Base-by-base conservation (phyloP, 2,329 filamentous ascomycete genomes). In the Aspergillus chevalieri region DNA sequence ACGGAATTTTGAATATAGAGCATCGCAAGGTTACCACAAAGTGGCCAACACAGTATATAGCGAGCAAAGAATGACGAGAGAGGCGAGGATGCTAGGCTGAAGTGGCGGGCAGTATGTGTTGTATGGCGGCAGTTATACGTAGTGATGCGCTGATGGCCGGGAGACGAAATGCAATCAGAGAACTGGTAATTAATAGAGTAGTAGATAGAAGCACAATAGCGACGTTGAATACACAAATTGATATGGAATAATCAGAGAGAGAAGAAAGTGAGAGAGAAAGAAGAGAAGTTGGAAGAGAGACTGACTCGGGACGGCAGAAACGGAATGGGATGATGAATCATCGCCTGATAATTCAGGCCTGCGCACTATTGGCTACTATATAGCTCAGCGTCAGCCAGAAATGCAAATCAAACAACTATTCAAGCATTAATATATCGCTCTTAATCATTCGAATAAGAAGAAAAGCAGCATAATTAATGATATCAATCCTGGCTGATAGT, bases 1-100 rank as follows among this genome's bases (percentile, higher is more conserved):
- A 50, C 38, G 50, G 46, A 46, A 49, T 52, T 49, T 46, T 36
- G 47, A 15, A 34, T 43, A 49, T 14, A 10, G 9, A 52, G 55
- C 65, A 67, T 67, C 54, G 56, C 65, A 65, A 42, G 43, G 50
- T 47, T 33, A 38, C 47, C 44, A 43, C 38, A 17, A 57, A 33
- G 56, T 56, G 56, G 54, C 52, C 38, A 56, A 44, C 46, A 44
- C 36, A 3, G 19, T 41, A 19, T 19, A 19, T 48, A 21, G 7
- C 17, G 38, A 41, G 38, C 7, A 10, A 41, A 41, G 10, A 19
- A 21, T 41, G 38, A 41, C 38, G 38, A 41, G 8, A 41, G 38
- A 41, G 38, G 38, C 38, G 17, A 41, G 38, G 38, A 12, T 10
- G 8, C 22, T 19, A 41, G 38, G 15, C 38, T 3, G 34, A 41